A percentile compares a stretch with the other conserved stretches of the same genome.
Evolutionary conservation across 805 yeast species (phyloP).

Genomic region (Starmerella etchellsii): DNA sequence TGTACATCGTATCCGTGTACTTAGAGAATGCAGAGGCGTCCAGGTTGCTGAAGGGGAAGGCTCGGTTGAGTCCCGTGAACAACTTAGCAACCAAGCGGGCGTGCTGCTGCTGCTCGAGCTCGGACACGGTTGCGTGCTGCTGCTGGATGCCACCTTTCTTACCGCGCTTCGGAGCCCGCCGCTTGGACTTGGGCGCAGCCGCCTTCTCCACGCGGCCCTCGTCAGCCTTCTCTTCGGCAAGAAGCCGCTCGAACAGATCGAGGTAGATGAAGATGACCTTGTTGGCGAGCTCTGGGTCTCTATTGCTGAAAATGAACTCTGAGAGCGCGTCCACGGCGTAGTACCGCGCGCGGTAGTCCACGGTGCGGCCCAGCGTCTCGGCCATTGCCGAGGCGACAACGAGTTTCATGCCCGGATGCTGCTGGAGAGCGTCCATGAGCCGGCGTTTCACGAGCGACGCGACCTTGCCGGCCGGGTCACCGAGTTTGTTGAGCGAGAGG

Average conservation of each 20-base stretch:
- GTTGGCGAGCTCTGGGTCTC: slow-evolving; percentile 73
- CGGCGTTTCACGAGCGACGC: slow-evolving; percentile 78
- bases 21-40: slow-evolving; percentile 49
- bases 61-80: slow-evolving; percentile 88
- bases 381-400: slow-evolving; percentile 67
- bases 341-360: slow-evolving; percentile 76
- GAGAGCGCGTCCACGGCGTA: slow-evolving; percentile 79
- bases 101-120: slow-evolving; percentile 52
- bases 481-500: slow-evolving; percentile 84
- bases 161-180: slow-evolving; percentile 64
- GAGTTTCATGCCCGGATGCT: slow-evolving; percentile 90
- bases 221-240: slow-evolving; percentile 41
- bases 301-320: slow-evolving; percentile 75
- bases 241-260: slow-evolving; percentile 68
- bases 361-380: slow-evolving; percentile 60
- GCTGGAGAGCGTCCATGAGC: slow-evolving; percentile 66
- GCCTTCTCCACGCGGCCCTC: slow-evolving; percentile 26
- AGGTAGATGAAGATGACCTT: slow-evolving; percentile 72
- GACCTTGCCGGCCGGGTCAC: slow-evolving; percentile 84
- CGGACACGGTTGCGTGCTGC: slow-evolving; percentile 22
- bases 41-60: slow-evolving; percentile 80
- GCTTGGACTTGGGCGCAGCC: slow-evolving; percentile 26
- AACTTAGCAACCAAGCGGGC: slow-evolving; percentile 79
- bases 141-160: slow-evolving; percentile 50
- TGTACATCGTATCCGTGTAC: slow-evolving; percentile 74